Conservation (phyloP, 2,329 filamentous ascomycete species). For the Pestalotiopsis fici region DNA sequence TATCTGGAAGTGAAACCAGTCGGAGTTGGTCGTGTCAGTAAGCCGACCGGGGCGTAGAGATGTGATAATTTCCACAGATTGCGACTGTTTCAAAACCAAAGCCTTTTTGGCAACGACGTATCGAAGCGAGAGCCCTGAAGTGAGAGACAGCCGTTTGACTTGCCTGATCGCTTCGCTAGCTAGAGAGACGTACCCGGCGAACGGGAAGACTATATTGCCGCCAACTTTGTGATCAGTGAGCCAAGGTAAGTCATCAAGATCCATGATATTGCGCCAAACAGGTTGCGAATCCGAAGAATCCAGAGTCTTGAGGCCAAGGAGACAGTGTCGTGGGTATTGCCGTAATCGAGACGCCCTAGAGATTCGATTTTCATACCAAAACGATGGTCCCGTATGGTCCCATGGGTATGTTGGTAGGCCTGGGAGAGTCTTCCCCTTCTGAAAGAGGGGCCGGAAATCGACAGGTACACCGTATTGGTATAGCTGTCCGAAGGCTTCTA, state of each 20-base stretch:
- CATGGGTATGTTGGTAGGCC: constrained; percentile 23
- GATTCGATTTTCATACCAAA: constrained; percentile 23
- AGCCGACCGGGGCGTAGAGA: neutral
- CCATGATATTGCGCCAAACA: constrained; percentile 41
- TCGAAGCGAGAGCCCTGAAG: neutral
- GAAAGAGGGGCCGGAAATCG: neutral
- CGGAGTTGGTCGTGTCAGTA: neutral
- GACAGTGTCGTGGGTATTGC: constrained; percentile 21
- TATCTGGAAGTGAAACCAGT: neutral
- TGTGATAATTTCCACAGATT: neutral
- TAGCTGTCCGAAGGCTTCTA: neutral
- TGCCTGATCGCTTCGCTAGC: constrained; percentile 38
- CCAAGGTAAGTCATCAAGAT: constrained; percentile 42
- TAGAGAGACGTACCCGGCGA: constrained; percentile 42
- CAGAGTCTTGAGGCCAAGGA: constrained; percentile 28
- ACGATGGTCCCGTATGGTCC: constrained; percentile 15
- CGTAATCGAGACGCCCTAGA: constrained; percentile 19
- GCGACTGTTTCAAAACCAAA: neutral
- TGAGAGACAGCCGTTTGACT: neutral
- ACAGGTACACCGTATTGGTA: neutral
- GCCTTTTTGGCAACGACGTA: neutral
- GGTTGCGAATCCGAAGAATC: constrained; percentile 33
- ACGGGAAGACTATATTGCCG: constrained; percentile 40
- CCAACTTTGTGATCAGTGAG: constrained; percentile 42
- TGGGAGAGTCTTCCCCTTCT: neutral